Evolutionary conservation across 352 stramenopile species (phyloP), one percentile per base, ranked within the genome.

Genomic region (Phytophthora nicotianae): DNA sequence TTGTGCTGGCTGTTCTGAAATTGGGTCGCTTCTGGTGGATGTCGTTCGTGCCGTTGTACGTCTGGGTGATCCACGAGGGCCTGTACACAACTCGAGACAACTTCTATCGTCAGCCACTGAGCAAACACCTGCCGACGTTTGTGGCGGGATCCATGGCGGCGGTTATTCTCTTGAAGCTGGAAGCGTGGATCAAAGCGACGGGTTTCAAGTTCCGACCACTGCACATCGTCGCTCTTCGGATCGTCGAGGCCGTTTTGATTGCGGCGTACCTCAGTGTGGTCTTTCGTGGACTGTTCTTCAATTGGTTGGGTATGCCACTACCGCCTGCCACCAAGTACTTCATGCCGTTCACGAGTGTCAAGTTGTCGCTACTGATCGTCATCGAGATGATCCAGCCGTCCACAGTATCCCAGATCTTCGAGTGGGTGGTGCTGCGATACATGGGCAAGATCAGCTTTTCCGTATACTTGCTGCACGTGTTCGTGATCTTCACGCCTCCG

Each of bases 381-480:
- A 60, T 65, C 19, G 67, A 79, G 49, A 62, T 79, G 52, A 20
- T 76, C 14, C 40, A 54, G 21, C 62, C 62, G 11, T 73, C 62
- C 1, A 51, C 57, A 0, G 17, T 79, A 0, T 58, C 62, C 11
- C 38, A 32, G 0, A 24, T 74, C 47, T 62, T 79, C 41, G 71
- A 79, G 53, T 79, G 58, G 62, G 37, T 59, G n/a, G 20, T 74
- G 16, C 33, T 76, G n/a, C 47, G 45, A 16, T 79, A 69, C 63
- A 37, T 54, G 10, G 71, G 71, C 37, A 76, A 76, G 35, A 63
- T 79, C 41, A 75, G 71, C 49, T 79, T 66, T 52, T 79, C 66
- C 6, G 67, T 75, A 11, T 76, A 79, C 23, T 27, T 79, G 63
- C 48, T 76, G 23, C 71, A 79, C 48, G 73, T 57, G 35, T 85